These are phyloP conservation scores for Venturia aucupariae DNA, from an alignment of 2,329 filamentous ascomycete genomes.

Conservation along the genomic window DNA sequence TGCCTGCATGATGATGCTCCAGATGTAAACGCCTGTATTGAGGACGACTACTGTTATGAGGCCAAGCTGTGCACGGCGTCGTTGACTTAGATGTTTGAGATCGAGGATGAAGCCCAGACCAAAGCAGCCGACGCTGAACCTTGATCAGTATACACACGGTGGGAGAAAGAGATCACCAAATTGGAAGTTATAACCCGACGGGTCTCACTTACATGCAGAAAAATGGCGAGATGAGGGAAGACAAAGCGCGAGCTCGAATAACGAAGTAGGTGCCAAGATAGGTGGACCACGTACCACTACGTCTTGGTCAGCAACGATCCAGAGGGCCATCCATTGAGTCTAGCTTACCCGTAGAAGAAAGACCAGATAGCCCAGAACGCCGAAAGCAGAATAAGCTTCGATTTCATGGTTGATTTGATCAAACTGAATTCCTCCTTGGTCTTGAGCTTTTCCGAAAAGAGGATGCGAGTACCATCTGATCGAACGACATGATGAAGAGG, in stretches of 20 bases:
- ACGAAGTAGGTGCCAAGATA: constrained; percentile 37
- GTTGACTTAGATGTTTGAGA: constrained; percentile 54
- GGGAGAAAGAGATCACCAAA: neutral
- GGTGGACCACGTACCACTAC: constrained; percentile 39
- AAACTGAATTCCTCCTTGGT: constrained; percentile 25
- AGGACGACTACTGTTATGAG: constrained; percentile 37
- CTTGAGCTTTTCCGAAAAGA: constrained; percentile 32
- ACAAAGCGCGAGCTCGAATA: constrained; percentile 36
- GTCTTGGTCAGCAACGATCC: constrained; percentile 28
- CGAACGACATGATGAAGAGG: constrained; percentile 38
- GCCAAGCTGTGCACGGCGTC: constrained; percentile 38
- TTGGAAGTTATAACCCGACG: neutral
- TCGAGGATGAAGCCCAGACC: constrained; percentile 49
- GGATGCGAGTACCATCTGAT: constrained; percentile 36
- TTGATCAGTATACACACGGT: neutral
- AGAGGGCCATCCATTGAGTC: too few species aligned
- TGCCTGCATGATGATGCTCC: constrained; percentile 41
- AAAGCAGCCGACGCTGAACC: constrained; percentile 34
- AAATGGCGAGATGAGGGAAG: constrained; percentile 39
- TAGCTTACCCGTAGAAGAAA: neutral
- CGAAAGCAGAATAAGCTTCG: neutral
- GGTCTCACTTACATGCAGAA: constrained; percentile 32
- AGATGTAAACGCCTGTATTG: constrained; percentile 41
- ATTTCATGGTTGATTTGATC: constrained; percentile 20
- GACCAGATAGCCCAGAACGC: neutral